Evolutionary conservation across 1,139 yeast genomes (phyloP).

Genomic region (Candida sanyaensis): DNA sequence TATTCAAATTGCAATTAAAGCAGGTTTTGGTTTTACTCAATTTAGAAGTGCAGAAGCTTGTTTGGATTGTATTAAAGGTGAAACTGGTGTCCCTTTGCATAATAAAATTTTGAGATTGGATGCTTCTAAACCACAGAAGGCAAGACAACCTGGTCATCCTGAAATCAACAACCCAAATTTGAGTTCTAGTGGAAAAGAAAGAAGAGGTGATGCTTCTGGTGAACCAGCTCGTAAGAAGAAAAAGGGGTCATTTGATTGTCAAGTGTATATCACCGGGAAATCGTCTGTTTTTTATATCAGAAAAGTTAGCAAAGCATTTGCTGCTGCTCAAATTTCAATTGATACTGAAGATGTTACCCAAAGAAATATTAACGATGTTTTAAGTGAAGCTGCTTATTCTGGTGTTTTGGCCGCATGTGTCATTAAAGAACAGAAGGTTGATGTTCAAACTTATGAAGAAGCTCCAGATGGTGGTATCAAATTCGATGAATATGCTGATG

Average conservation of each 20-base stretch:
- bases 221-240: slow-evolving; percentile 15
- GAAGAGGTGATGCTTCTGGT: slow-evolving; percentile 17
- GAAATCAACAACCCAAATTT: slow-evolving; percentile 19
- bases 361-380: slow-evolving; percentile 49
- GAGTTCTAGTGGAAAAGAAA: slow-evolving; percentile 25
- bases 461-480: slow-evolving; percentile 71
- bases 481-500: slow-evolving; percentile 78
- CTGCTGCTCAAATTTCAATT: slow-evolving; percentile 47
- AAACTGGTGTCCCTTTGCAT: slow-evolving; percentile 62
- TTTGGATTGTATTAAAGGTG: slow-evolving; percentile 66
- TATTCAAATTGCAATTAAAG: slow-evolving; percentile 73
- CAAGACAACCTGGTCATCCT: slow-evolving; percentile 24
- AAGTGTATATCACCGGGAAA: slow-evolving; percentile 65
- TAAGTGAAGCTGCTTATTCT: slow-evolving; percentile 79
- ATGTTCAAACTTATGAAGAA: slow-evolving; percentile 72
- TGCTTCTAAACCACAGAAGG: slow-evolving; percentile 68
- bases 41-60: slow-evolving; percentile 67
- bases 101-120: slow-evolving; percentile 68
- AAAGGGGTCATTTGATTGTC: slow-evolving; percentile 53
- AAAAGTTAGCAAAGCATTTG: slow-evolving; percentile 57
- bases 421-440: slow-evolving; percentile 60
- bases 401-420: slow-evolving; percentile 76
- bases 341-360: slow-evolving; percentile 49
- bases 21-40: slow-evolving; percentile 85
- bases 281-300: slow-evolving; percentile 61